A percentile compares a stretch with the other conserved stretches of the same genome.
Evolutionary conservation across 1,139 yeast species (phyloP).

Genomic region (Blastobotrys malaysiensis): DNA sequence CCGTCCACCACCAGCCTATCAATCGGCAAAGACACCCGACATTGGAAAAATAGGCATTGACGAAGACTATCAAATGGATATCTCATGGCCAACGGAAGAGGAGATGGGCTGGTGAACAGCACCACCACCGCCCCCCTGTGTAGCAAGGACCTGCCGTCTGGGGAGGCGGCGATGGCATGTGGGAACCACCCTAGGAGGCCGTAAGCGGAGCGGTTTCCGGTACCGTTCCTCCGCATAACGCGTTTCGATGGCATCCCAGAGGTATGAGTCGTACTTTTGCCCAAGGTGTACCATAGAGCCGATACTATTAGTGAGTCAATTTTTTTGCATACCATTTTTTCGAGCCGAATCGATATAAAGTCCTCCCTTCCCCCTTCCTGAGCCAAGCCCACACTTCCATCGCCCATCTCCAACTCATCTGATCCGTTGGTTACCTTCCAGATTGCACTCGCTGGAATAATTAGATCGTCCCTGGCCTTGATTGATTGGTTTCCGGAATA

Average conservation of each 20-base stretch:
- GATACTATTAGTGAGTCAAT: conserved; percentile 4
- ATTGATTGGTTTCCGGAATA: background rate
- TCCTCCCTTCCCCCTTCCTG: background rate
- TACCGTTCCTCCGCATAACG: background rate
- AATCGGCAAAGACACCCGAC: background rate
- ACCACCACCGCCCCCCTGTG: too few relatives aligned
- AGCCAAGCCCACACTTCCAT: background rate
- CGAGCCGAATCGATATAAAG: background rate
- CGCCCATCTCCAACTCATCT: background rate
- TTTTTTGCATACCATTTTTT: background rate
- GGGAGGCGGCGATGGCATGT: background rate
- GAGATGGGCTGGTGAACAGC: too few relatives aligned
- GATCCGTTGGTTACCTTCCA: background rate
- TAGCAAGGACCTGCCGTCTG: too few relatives aligned
- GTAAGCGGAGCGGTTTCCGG: background rate
- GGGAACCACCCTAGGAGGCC: background rate
- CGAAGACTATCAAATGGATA: background rate
- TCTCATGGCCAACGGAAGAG: background rate
- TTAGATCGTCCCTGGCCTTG: background rate
- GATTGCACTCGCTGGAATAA: background rate
- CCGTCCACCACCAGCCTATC: background rate
- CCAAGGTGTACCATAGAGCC: background rate
- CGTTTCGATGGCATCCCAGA: background rate
- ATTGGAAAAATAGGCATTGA: background rate
- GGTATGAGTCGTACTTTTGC: background rate